Conservation (phyloP, 2,329 filamentous ascomycete genomes). For the Pseudodiploospora longispora region DNA sequence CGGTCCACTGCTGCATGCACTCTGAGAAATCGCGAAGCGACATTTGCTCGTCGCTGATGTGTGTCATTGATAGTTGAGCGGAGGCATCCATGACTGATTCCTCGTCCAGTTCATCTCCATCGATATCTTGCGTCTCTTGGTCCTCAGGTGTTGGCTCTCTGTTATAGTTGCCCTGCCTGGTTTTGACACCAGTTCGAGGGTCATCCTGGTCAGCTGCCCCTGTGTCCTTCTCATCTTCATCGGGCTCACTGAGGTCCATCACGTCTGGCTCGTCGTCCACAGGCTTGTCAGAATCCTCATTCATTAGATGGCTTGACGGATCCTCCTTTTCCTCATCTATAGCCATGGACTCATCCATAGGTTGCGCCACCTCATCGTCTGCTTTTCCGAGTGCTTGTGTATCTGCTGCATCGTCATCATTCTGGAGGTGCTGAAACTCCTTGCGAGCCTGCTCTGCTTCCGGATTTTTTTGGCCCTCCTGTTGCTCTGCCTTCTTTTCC, state of each 20-base stretch:
- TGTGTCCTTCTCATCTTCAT: slow-evolving; percentile 29
- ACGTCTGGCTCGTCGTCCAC: slow-evolving; percentile 38
- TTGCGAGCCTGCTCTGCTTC: slow-evolving; percentile 66
- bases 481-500: slow-evolving; percentile 37
- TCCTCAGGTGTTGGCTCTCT: slow-evolving; percentile 37
- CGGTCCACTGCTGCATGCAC: slow-evolving; percentile 70
- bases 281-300: slow-evolving; percentile 43
- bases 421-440: slow-evolving; percentile 90
- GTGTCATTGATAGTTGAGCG: slow-evolving; percentile 63
- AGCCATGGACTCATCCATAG: slow-evolving; percentile 82
- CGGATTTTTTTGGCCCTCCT: slow-evolving; percentile 33
- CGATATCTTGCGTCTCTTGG: slow-evolving; percentile 35
- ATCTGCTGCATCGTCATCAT: slow-evolving; percentile 75
- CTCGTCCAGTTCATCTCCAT: slow-evolving; percentile 44
- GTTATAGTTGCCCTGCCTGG: slow-evolving; percentile 50
- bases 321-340: slow-evolving; percentile 63
- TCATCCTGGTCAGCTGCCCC: slow-evolving; percentile 43
- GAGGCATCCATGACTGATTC: slow-evolving; percentile 43
- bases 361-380: slow-evolving; percentile 75
- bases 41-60: slow-evolving; percentile 45
- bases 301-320: slow-evolving; percentile 37
- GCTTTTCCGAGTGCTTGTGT: slow-evolving; percentile 87
- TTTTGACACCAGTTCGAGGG: slow-evolving; percentile 51
- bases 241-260: slow-evolving; percentile 31
- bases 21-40: slow-evolving; percentile 41